A percentile compares a stretch with the other conserved stretches of the same genome.
These are phyloP conservation scores for Dactylellina cionopaga DNA, from an alignment of 2,329 filamentous ascomycete species.

Conservation along the genomic window DNA sequence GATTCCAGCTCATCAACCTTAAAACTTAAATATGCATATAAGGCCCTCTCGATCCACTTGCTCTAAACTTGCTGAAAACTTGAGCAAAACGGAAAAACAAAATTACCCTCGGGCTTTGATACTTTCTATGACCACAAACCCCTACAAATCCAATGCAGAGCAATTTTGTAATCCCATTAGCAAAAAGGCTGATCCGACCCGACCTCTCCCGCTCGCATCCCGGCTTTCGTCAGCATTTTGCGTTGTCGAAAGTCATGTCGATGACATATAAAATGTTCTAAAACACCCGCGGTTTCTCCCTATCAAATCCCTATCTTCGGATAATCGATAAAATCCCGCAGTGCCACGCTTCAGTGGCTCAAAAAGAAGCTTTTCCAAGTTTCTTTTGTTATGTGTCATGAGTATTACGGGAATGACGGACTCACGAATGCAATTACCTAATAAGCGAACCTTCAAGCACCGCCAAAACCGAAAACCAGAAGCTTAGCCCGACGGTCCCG, in stretches of 20 bases:
- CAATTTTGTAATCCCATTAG: slow-evolving; percentile 34
- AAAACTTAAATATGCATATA: too few species aligned
- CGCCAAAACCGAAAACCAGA: slow-evolving; percentile 28
- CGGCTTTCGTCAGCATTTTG: background rate
- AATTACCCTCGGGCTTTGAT: background rate
- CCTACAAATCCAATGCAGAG: background rate
- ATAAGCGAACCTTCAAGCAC: slow-evolving; percentile 47
- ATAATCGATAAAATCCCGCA: slow-evolving; percentile 40
- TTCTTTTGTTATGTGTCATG: slow-evolving; percentile 44
- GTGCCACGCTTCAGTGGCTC: slow-evolving; percentile 18
- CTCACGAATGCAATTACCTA: slow-evolving; percentile 51
- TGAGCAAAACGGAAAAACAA: too few species aligned
- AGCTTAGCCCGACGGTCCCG: slow-evolving; percentile 32
- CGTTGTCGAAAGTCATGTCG: background rate
- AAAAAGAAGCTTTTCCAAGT: slow-evolving; percentile 22
- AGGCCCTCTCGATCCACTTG: too few species aligned
- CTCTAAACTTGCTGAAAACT: too few species aligned
- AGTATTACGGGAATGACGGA: slow-evolving; percentile 33
- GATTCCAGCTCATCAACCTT: too few species aligned
- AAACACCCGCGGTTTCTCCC: slow-evolving; percentile 21
- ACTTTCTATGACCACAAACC: background rate
- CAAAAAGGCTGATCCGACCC: slow-evolving; percentile 1
- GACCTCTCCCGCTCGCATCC: background rate
- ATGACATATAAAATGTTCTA: slow-evolving; percentile 36
- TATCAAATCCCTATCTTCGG: slow-evolving; percentile 45